Evolutionary conservation across 257 asterid species (phyloP), one percentile per base, ranked within the genome.

Genomic region (Lantana camara): DNA sequence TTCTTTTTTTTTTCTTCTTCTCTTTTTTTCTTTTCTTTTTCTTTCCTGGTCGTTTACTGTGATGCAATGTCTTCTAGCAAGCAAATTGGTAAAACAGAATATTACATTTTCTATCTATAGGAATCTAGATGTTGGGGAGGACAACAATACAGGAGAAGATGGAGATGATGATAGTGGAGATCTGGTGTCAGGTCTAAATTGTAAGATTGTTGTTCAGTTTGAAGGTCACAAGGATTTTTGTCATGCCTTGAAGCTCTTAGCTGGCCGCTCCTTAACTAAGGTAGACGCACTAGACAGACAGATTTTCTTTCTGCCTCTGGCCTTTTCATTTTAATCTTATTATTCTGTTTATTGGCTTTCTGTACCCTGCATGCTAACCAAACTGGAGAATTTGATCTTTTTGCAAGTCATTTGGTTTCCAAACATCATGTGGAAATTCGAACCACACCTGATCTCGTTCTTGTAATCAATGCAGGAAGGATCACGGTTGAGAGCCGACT

Each of bases 111-210:
- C 58, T 63, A 11, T 52, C 8, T 35, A 15, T 75, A 93, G 99
- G 95, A 87, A 81, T 79, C 89, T 90, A 78, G 92, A 88, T 66
- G 99, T 94, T 45, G 87, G 95, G 17, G 96, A 90, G 85, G 99
- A 94, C 80, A 81, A 84, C 75, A 80, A 67, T 74, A 38, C 67
- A 72, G 91, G 85, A 62, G 81, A 80, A 23, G 80, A 57, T 70
- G 90, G 53, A 47, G 86, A 77, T 58, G 96, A 85, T 64, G 94
- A 80, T 35, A 79, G 65, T 56, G 81, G 34, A 35, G 79, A 83
- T 74, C 73, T 90, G 70, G 81, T 88, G 74, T 73, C 97, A 15
- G 96, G 99, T 71, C 96, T 94, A 64, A 82, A 90, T 19, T 94
- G 99, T 77, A 94, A 84, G 82, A 77, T 90, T 56, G 84, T 88